Evolutionary conservation across 345 rosid species (phyloP), one percentile per base, ranked within the genome.

Genomic region (Citrus cavaleriei): DNA sequence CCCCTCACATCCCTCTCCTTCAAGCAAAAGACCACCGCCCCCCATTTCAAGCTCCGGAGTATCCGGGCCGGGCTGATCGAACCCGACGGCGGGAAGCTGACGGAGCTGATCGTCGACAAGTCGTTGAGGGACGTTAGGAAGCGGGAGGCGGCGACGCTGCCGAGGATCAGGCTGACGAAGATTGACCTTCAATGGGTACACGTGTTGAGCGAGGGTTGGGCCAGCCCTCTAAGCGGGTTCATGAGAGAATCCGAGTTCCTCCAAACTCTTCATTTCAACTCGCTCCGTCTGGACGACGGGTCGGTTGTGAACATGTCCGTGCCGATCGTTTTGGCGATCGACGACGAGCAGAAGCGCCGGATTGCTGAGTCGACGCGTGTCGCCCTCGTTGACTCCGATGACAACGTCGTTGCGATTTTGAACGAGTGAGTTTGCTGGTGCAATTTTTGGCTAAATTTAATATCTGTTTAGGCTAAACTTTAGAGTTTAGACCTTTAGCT

Each of bases 221-320:
- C 98, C 59, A 96, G 99, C 65, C 99, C 99, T 7, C 92, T 94
- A 72, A 81, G 85, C 5, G 99, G 99, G 19, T 96, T 94, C 95
- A 96, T 96, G 99, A 91, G 92, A 84, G 94, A 94, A 88, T 87
- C 97, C 93, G 95, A 96, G 99, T 94, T 96, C 99, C 99, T 96
- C 97, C 99, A 96, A 96, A 93, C 99, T 81, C 99, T 96, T 94
- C 98, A 94, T 93, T 96, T 94, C 83, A 94, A 94, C 90, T 88
- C 94, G 79, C 91, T 96, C 82, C 99, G 99, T 79, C 87, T 90
- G 60, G 91, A 88, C 24, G 92, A 93, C 86, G 99, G 98, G 49
- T 88, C 98, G 81, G 90, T 91, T 80, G 98, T 91, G 67, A 96
- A 96, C 84, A 96, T 96, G 99, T 96, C 99, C 16, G 95, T 94